Base-by-base conservation (phyloP, 331 rosid species). In the Erythrophleum ivorense region DNA sequence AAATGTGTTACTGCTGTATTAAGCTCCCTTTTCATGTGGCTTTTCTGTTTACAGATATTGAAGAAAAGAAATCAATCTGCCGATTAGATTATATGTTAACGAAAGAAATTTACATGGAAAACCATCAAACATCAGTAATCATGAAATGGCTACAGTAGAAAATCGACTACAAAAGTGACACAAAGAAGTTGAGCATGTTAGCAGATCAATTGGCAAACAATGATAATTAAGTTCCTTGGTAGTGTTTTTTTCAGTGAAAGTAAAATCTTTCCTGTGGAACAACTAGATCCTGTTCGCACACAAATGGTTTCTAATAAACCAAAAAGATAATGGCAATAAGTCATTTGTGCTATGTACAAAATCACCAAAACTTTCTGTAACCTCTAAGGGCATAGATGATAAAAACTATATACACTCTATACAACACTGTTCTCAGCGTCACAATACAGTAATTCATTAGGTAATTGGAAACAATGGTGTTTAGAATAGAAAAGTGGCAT, bases 131-230 rank as follows among this genome's bases (percentile, higher is more conserved):
- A 81, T 58, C 36, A 80, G 72, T 58, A 55, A 67, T 57, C 73
- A 8, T 36, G 24, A 60, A 36, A 36, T 73, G 64, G 38, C n/a
- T 58, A 67, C 40, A 66, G 70, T 8, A 68, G 54, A 67, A 72
- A 73, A 72, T 77, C 72, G 78, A 64, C 78, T 64, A 33, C 85
- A 71, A 76, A 48, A 73, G 11, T 71, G 83, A 34, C 73, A 76
- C n/a, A 41, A 16, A 60, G 36, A 66, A 77, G 53, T 50, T 69
- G 53, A 73, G 76, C 76, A 2, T 6, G 21, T 73, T 49, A 50
- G 33, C 24, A 72, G 15, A 59, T 14, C 67, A 80, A 41, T 53
- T 76, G 54, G 55, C 34, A 54, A 53, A 75, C 40, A 12, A 38
- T 50, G 60, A 71, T 70, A 31, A 58, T 52, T 79, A 69, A 76